Evolutionary conservation across 306 rosid genomes (phyloP).

Genomic region (Pyrus communis): DNA sequence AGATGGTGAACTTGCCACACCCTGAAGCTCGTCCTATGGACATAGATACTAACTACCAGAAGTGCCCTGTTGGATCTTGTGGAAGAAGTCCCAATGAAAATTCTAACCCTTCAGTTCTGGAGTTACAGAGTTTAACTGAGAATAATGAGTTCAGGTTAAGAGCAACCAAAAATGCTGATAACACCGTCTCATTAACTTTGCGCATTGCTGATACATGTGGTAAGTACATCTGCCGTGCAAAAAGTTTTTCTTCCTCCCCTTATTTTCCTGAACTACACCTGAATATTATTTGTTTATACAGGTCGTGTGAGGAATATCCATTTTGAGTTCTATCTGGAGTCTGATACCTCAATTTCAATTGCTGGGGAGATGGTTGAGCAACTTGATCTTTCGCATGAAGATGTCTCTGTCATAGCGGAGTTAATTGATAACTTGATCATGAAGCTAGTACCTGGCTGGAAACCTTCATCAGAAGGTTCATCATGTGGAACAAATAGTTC

Average conservation of each 20-base stretch:
- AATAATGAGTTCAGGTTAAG: conserved; percentile 50
- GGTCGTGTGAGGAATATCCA: conserved; percentile 71
- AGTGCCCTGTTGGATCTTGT: conserved; percentile 32
- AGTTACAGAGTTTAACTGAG: conserved; percentile 35
- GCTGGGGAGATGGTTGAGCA: conserved; percentile 93
- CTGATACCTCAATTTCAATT: conserved; percentile 70
- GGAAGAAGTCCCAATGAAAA: conserved; percentile 17
- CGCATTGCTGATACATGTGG: conserved; percentile 57
- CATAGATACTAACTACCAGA: conserved; percentile 39
- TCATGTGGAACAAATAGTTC: conserved; percentile 29
- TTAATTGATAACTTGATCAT: conserved; percentile 48
- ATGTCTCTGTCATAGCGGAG: conserved; percentile 56
- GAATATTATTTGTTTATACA: conserved; percentile 21
- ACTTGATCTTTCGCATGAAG: conserved; percentile 52
- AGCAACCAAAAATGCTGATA: conserved; percentile 48
- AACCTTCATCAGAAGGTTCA: conserved; percentile 28
- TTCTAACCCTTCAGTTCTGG: conserved; percentile 32
- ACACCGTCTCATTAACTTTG: conserved; percentile 40
- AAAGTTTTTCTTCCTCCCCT: not conserved
- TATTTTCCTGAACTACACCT: not conserved
- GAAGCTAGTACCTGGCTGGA: conserved; percentile 52
- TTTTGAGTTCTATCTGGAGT: conserved; percentile 60
- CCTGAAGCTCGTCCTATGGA: conserved; percentile 54
- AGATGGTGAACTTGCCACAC: conserved; percentile 24
- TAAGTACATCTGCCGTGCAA: conserved; percentile 22